phyloP scores from a whole-genome alignment of 164 flowering plant species.

The Aristolochia fimbriata region DNA sequence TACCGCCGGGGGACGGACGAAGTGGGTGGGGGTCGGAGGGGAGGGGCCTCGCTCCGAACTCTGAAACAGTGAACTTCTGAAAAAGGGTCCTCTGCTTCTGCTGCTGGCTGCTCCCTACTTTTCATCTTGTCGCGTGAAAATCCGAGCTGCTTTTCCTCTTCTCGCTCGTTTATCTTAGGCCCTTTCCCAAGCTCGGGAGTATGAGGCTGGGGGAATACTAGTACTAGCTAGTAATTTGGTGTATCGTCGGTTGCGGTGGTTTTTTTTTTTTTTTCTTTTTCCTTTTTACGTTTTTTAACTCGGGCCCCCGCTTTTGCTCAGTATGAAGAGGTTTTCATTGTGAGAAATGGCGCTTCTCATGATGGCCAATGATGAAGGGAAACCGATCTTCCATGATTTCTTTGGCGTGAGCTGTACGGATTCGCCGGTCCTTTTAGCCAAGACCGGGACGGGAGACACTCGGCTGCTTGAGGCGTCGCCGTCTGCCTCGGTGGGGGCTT shows the following conservation, averaged over 20 bases:
- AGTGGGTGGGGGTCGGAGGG: too few species aligned
- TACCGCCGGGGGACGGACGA: too few species aligned
- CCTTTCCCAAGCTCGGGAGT: too few species aligned
- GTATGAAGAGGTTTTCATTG: background rate
- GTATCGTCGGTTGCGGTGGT: background rate
- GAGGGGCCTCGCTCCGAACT: too few species aligned
- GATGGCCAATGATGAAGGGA: constrained; percentile 13
- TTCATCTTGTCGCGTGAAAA: constrained; percentile 1
- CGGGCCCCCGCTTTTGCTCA: background rate
- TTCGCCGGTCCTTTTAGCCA: background rate
- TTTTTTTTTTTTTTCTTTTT: background rate
- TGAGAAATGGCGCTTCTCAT: constrained; percentile 11
- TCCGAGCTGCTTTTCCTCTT: too few species aligned
- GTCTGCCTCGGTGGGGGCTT: constrained; percentile 6
- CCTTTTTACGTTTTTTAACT: background rate
- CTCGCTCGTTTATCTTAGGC: background rate
- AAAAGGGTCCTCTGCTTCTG: background rate
- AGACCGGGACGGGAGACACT: background rate
- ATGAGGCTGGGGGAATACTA: background rate
- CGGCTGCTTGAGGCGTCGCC: constrained; percentile 3
- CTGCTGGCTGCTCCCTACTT: background rate
- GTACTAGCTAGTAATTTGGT: too few species aligned
- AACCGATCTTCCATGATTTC: constrained; percentile 17
- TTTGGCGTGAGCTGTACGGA: constrained; percentile 7
- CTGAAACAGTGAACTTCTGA: background rate